Percentiles rank a stretch among this genome's conserved stretches.
These are phyloP conservation scores for Lecanicillium sp. DNA, from an alignment of 2,329 filamentous ascomycete genomes.

Conservation along the genomic window DNA sequence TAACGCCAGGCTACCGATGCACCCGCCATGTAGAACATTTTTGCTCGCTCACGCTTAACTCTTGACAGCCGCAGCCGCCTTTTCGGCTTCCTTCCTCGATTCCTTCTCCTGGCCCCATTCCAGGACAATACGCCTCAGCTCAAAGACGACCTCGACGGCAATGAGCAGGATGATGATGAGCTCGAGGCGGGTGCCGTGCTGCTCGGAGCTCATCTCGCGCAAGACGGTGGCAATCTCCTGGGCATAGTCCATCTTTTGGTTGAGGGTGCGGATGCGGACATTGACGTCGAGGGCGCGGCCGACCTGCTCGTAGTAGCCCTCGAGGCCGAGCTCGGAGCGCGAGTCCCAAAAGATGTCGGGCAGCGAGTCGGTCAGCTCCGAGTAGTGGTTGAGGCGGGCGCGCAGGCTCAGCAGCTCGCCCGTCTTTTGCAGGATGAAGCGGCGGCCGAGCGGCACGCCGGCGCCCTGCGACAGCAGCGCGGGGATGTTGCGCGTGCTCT, in stretches of 20 bases:
- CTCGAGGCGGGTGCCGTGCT: conserved; percentile 79
- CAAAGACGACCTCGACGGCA: conserved; percentile 84
- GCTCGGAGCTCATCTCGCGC: conserved; percentile 81
- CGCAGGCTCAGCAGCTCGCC: conserved; percentile 84
- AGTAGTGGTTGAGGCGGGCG: conserved; percentile 93
- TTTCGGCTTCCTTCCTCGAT: conserved; percentile 3
- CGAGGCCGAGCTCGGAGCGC: conserved; percentile 78
- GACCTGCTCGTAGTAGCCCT: conserved; percentile 92
- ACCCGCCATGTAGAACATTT: too few relatives aligned
- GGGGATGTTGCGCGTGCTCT: conserved; percentile 77
- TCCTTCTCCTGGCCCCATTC: conserved; percentile 42
- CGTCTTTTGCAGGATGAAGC: conserved; percentile 86
- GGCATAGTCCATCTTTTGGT: conserved; percentile 97
- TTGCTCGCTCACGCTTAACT: not conserved
- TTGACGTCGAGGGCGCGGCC: conserved; percentile 85
- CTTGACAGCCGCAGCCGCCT: not conserved
- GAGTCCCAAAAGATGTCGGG: conserved; percentile 97
- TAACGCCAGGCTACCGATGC: not conserved
- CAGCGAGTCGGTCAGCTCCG: conserved; percentile 87
- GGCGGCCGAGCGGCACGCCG: conserved; percentile 40
- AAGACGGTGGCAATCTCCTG: conserved; percentile 89
- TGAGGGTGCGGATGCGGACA: conserved; percentile 81
- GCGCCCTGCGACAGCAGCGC: conserved; percentile 62
- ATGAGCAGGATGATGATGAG: conserved; percentile 96
- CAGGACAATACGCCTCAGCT: conserved; percentile 65